A percentile compares a stretch with the other conserved stretches of the same genome.
Conservation (phyloP, 441 rosid species). For the Daphne laureola region DNA sequence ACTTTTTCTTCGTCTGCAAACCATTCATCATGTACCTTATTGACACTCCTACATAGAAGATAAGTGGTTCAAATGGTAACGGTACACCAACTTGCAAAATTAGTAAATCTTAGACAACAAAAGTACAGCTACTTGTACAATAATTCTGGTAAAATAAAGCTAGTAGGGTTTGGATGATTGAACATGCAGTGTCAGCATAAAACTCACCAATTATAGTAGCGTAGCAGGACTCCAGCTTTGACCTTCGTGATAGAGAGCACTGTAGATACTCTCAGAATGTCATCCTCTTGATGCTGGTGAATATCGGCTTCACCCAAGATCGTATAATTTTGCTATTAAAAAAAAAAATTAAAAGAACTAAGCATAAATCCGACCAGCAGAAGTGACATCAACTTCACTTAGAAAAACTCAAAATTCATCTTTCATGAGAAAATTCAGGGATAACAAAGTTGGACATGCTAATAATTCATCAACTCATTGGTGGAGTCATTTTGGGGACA, state of each 20-base stretch:
- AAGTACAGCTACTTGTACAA: too few species aligned
- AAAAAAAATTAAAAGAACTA: background rate
- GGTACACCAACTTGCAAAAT: background rate
- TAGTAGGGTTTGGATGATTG: too few species aligned
- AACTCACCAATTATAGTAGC: slow-evolving; percentile 56
- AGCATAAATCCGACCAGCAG: slow-evolving; percentile 4
- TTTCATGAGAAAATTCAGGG: too few species aligned
- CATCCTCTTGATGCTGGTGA: slow-evolving; percentile 56
- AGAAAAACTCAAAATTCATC: too few species aligned
- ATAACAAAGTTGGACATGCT: too few species aligned
- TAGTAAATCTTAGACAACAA: background rate
- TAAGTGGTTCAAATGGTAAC: background rate
- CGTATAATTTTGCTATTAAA: slow-evolving; percentile 46
- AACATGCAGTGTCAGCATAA: background rate
- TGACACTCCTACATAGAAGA: slow-evolving; percentile 46
- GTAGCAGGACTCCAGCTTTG: slow-evolving; percentile 43
- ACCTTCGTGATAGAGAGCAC: slow-evolving; percentile 47
- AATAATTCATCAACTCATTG: too few species aligned
- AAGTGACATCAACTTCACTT: too few species aligned
- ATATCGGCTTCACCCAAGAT: slow-evolving; percentile 59
- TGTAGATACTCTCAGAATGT: slow-evolving; percentile 43
- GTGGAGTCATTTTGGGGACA: too few species aligned
- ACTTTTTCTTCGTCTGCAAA: slow-evolving; percentile 65
- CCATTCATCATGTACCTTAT: slow-evolving; percentile 80
- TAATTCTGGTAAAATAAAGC: too few species aligned